Evolutionary conservation across 192 early-diverging fungal species (phyloP), one percentile per base, ranked within the genome.

Genomic region (Coemansia sp.): DNA sequence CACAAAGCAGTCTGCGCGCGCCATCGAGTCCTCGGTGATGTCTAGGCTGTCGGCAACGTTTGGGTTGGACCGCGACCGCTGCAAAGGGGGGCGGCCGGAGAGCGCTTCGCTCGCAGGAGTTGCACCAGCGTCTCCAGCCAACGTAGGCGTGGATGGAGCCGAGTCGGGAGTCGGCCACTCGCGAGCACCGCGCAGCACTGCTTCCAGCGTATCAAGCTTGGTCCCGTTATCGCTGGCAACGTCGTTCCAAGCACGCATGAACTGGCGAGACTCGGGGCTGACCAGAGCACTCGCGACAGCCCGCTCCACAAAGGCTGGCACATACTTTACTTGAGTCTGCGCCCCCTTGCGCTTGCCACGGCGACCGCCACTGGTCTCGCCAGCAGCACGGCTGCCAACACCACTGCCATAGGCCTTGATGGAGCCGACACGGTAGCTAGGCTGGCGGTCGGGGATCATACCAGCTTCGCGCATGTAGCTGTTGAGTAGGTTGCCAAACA

Each of bases 221-320:
- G 73, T 76, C 26, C 80, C 72, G 73, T 86, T 84, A 60, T 81
- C 76, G 7, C 64, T 52, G 3, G 88, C 84, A 1, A 90, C 76
- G 40, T 88, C 87, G 23, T 84, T 70, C 91, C 91, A 93, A 1
- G 89, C 86, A 46, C 85, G 82, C 19, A 85, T 74, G 72, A 85
- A 93, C 13, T 82, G 78, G 21, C 91, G 82, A 21, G 86, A 85
- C 78, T 91, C 89, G 23, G 91, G 90, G 63, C 90, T 90, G 62
- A 91, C 85, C 28, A 93, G 69, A 0, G 89, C 90, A 50, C 88
- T 88, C 8, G 88, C 84, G 4, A 93, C 75, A 1, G 90, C 88
- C 21, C 84, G 76, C 68, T 93, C 91, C 6, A 93, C 85, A 85
- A 91, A 90, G 0, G 87, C 87, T 2, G 90, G 91, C 37, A 91